Percentiles rank a stretch among this genome's conserved stretches.
These are phyloP conservation scores for Zelopaecilomyces penicillatus DNA, from an alignment of 2,329 filamentous ascomycete species.

Conservation along the genomic window DNA sequence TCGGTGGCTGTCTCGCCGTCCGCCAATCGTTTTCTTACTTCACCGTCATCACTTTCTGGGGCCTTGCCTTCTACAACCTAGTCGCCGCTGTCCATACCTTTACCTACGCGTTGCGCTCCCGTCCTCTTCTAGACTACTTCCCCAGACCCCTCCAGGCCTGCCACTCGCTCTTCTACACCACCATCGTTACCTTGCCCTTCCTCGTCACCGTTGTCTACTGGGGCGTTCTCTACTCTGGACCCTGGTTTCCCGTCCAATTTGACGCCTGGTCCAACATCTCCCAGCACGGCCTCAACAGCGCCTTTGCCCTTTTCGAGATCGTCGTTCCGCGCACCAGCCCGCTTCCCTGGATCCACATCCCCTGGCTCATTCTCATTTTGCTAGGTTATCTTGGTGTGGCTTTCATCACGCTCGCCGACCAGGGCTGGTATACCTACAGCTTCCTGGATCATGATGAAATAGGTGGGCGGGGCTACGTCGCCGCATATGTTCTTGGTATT, in stretches of 20 bases:
- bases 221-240: slow-evolving; percentile 46
- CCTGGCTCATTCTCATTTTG: slow-evolving; percentile 61
- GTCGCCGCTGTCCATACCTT: slow-evolving; percentile 60
- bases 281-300: slow-evolving; percentile 65
- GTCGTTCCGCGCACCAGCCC: slow-evolving; percentile 56
- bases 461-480: slow-evolving; percentile 41
- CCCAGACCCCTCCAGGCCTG: slow-evolving; percentile 55
- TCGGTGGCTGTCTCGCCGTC: slow-evolving; percentile 36
- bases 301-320: slow-evolving; percentile 70
- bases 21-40: slow-evolving; percentile 68
- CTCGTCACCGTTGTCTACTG: slow-evolving; percentile 67
- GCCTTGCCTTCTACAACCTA: slow-evolving; percentile 69
- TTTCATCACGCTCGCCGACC: slow-evolving; percentile 60
- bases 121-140: slow-evolving; percentile 49
- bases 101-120: slow-evolving; percentile 49
- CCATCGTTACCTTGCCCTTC: slow-evolving; percentile 54
- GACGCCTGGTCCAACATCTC: slow-evolving; percentile 58
- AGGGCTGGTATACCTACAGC: slow-evolving; percentile 67
- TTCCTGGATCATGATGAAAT: slow-evolving; percentile 62
- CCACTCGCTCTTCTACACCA: slow-evolving; percentile 57
- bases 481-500: slow-evolving; percentile 56
- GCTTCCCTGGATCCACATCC: slow-evolving; percentile 53
- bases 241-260: slow-evolving; percentile 45
- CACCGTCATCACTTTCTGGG: slow-evolving; percentile 76
- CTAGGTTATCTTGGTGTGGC: slow-evolving; percentile 65